Evolutionary conservation across 768 basidiomycete species (phyloP), one percentile per base, ranked within the genome.

Genomic region (Saitozyma sp.): DNA sequence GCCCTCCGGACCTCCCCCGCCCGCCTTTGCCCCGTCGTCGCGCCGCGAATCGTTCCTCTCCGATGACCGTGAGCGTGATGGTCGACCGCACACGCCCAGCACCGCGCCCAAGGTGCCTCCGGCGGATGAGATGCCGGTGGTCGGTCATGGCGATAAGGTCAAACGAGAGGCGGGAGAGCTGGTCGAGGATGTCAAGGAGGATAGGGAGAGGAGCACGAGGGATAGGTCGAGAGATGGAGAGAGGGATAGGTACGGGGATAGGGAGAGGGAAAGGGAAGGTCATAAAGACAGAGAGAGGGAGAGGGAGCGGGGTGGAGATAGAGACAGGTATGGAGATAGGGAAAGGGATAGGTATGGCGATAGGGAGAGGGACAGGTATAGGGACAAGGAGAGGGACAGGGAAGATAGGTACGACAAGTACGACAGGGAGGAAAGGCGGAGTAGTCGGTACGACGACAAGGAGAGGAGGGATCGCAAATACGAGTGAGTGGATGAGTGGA

Each of bases 201-300:
- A 55, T 42, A 65, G 84, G 54, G 80, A 82, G 84, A 87, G 62
- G 84, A 85, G 77, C 84, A 88, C 83, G 60, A 83, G 87, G 64
- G 86, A 89, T 72, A 85, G 87, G 45, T 87, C 89, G 72, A 83
- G 68, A 17, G 67, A 70, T 37, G 60, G 74, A 7, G 68, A 70
- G 38, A 59, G 73, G 17, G 66, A 69, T 16, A 86, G 85, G 20
- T 87, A 86, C 69, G 88, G 49, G n/a, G 61, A 68, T 38, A 55
- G 59, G n/a, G 66, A 64, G 40, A 63, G 63, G 55, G 66, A 64
- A 6, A 62, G 70, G 53, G 53, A 61, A n/a, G 55, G 50, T 20
- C 45, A 46, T 46, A 46, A 17, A 17, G 45, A 46, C 45, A 39
- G 61, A 38, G 52, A 54, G 57, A 58, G 62, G 62, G 64, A 57